Percentiles rank a stretch among this genome's conserved stretches.
Conservation (phyloP, 148 eudicot genomes). For the Persicaria maculosa region DNA sequence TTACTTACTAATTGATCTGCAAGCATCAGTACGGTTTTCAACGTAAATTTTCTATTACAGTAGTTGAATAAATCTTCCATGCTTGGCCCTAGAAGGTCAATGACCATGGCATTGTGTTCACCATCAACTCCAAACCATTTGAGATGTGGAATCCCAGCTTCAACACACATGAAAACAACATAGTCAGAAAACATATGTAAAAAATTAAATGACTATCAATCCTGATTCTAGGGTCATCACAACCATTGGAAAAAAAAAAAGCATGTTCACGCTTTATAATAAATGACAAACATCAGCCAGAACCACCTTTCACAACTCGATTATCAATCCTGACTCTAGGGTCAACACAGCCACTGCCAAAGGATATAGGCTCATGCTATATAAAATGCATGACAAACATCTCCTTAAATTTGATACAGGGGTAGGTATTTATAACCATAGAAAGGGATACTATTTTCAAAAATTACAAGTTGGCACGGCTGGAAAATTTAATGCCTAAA, state of each 20-base stretch:
- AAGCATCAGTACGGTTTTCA: slow-evolving; percentile 88
- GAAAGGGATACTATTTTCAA: background rate
- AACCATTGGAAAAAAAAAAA: background rate
- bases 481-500: background rate
- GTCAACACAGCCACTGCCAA: background rate
- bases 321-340: background rate
- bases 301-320: background rate
- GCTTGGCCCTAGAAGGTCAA: slow-evolving; percentile 91
- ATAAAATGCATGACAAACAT: background rate
- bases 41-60: slow-evolving; percentile 57
- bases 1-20: slow-evolving; percentile 79
- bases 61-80: slow-evolving; percentile 84
- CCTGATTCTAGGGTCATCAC: background rate
- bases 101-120: slow-evolving; percentile 81
- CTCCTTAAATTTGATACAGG: background rate
- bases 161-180: slow-evolving; percentile 14
- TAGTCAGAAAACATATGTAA: background rate
- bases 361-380: background rate
- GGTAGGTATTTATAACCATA: background rate
- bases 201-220: background rate
- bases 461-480: background rate
- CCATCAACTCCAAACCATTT: slow-evolving; percentile 87
- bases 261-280: background rate
- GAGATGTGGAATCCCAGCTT: slow-evolving; percentile 73
- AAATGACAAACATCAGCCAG: background rate